These are phyloP conservation scores for Viridothelium virens DNA, from an alignment of 495 filamentous ascomycete species.

Conservation along the genomic window DNA sequence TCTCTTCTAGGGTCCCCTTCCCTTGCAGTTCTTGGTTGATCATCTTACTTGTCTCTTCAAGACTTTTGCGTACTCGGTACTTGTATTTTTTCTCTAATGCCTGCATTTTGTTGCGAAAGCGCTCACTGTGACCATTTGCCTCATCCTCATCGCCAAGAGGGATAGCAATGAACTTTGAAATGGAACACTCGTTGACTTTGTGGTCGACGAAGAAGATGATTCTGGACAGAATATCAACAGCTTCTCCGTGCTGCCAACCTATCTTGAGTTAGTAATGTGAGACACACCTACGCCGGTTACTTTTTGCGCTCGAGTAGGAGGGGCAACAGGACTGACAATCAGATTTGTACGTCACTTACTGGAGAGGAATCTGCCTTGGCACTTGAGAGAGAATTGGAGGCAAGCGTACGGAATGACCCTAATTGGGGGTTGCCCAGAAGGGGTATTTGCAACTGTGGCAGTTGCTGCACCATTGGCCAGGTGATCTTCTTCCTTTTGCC, in stretches of 20 bases:
- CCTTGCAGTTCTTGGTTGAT: background rate
- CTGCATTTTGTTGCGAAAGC: background rate
- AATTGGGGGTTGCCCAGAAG: background rate
- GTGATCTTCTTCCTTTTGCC: too few relatives aligned
- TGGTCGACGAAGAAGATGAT: background rate
- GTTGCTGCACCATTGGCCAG: background rate
- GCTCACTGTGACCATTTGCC: background rate
- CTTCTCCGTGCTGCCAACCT: background rate
- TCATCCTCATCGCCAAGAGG: background rate
- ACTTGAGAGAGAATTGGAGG: background rate
- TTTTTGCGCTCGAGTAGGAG: too few relatives aligned
- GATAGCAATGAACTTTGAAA: background rate
- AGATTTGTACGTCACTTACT: background rate
- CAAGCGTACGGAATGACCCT: background rate
- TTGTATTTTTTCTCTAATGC: background rate
- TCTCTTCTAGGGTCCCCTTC: background rate
- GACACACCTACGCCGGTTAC: too few relatives aligned
- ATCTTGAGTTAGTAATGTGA: background rate
- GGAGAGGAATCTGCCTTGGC: background rate
- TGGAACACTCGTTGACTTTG: background rate
- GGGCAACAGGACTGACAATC: too few relatives aligned
- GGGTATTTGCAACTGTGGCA: background rate
- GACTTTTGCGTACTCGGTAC: background rate
- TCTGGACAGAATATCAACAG: background rate
- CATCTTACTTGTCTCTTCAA: background rate